A percentile compares a stretch with the other conserved stretches of the same genome.
phyloP scores from a whole-genome alignment of 2,329 filamentous ascomycete genomes.

The Cladosporium halotolerans region DNA sequence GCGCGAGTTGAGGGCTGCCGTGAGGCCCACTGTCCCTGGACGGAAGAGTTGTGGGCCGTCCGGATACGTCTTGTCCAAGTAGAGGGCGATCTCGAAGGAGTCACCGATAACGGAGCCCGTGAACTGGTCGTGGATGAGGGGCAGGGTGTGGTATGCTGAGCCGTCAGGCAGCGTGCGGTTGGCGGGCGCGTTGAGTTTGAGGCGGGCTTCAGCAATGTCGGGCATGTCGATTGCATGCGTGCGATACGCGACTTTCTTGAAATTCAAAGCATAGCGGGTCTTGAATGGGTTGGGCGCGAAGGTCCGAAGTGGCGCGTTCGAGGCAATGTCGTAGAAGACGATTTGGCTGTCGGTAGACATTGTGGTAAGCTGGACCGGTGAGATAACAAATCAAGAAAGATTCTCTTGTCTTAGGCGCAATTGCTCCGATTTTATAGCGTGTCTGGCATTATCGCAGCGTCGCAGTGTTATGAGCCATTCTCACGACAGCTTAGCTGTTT shows the following conservation, averaged over 20 bases:
- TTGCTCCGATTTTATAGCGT: no score
- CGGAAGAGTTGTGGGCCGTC: conserved; percentile 46
- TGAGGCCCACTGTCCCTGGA: conserved; percentile 25
- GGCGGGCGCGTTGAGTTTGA: conserved; percentile 41
- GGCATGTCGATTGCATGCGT: conserved; percentile 50
- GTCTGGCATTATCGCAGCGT: no score
- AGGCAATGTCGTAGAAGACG: conserved; percentile 45
- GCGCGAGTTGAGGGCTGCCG: conserved; percentile 48
- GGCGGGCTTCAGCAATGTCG: conserved; percentile 47
- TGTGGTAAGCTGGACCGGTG: background rate
- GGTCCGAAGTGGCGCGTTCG: conserved; percentile 33
- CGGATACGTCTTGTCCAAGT: conserved; percentile 51
- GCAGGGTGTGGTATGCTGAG: conserved; percentile 54
- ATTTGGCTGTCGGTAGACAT: conserved; percentile 29
- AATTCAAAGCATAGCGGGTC: conserved; percentile 45
- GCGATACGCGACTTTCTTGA: conserved; percentile 43
- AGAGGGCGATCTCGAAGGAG: conserved; percentile 59
- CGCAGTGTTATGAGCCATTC: no score
- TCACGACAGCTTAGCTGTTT: no score
- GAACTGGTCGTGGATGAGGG: conserved; percentile 46
- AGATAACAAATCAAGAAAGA: background rate
- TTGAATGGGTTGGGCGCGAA: conserved; percentile 48
- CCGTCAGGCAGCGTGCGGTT: conserved; percentile 52
- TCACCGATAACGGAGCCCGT: conserved; percentile 48
- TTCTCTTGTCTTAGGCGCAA: no score